Base-by-base conservation (phyloP, 2,329 filamentous ascomycete genomes). In the Fusarium albidum region DNA sequence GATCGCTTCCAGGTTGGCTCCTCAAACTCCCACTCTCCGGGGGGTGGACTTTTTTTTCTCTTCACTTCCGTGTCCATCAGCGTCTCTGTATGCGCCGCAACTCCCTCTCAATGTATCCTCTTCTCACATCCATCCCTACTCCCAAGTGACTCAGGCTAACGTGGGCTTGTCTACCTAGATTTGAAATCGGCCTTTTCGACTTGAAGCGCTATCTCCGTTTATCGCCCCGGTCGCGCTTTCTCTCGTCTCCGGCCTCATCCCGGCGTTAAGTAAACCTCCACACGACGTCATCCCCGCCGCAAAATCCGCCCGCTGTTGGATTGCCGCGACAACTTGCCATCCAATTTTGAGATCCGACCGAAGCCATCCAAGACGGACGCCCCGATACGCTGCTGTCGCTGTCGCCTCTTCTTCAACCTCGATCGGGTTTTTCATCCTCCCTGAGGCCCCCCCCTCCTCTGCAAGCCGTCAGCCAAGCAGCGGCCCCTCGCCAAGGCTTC, bases 391-490 rank as follows among this genome's bases (percentile, higher is more conserved):
- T 73, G 68, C 66, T 73, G 72, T 69, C 71, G 69, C 67, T 73
- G 68, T 68, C 73, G 79, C 71, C 69, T 79, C 68, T 75, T 81
- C 71, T 79, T 79, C 75, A 68, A 75, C 65, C 71, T 79, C 69
- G 76, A 83, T 70, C 70, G 77, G 70, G 70, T 80, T 58, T 77
- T 79, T 65, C 81, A 84, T 63, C 81, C 81, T 73, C 81, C 80
- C 59, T 83, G 82, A 67, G 54, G 75, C 64, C 53, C 51, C 50
- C 52, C 42, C 49, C 43, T 42, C 49, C 43, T 42, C 17, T 21
- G 44, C 34, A 21, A 44, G 33, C 33, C 42, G 21, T 17, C 45
- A 18, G 31, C 37, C 38, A 39, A 34, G 45, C 29, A 57, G 37
- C 41, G 41, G 52, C 52, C 49, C 47, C 41, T 45, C 55, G 46